phyloP scores from a whole-genome alignment of 768 basidiomycete genomes.

The Xanthoconium purpureum region DNA sequence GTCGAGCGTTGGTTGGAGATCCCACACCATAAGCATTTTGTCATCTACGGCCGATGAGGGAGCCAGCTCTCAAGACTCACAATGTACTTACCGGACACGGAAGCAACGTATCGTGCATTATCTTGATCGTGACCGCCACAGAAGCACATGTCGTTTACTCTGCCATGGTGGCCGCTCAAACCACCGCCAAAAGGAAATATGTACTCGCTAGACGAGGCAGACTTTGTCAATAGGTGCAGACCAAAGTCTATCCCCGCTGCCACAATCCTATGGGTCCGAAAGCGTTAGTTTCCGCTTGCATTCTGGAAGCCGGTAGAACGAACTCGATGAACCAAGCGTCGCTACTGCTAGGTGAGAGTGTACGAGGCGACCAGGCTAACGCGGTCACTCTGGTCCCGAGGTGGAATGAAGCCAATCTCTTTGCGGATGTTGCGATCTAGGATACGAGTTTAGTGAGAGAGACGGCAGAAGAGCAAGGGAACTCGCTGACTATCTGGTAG shows the following conservation, averaged over 20 bases:
- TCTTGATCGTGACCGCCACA: slow-evolving; percentile 73
- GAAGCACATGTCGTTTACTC: slow-evolving; percentile 74
- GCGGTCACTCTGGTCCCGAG: slow-evolving; percentile 69
- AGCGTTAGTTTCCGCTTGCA: slow-evolving; percentile 6
- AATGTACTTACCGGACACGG: slow-evolving; percentile 60
- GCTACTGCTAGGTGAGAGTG: slow-evolving; percentile 61
- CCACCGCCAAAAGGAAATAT: slow-evolving; percentile 76
- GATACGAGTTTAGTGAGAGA: slow-evolving; percentile 10
- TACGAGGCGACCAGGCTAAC: slow-evolving; percentile 72
- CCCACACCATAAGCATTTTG: slow-evolving; percentile 85
- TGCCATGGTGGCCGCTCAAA: slow-evolving; percentile 76
- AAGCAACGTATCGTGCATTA: slow-evolving; percentile 70
- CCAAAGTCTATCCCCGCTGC: slow-evolving; percentile 68
- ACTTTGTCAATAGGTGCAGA: slow-evolving; percentile 66
- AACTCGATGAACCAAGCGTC: slow-evolving; percentile 75
- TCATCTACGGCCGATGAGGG: slow-evolving; percentile 49
- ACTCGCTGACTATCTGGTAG: slow-evolving; percentile 54
- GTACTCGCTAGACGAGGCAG: slow-evolving; percentile 43
- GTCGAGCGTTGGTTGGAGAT: slow-evolving; percentile 59
- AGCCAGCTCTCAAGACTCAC: background rate
- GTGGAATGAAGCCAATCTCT: slow-evolving; percentile 66
- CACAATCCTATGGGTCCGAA: slow-evolving; percentile 48
- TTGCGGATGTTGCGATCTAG: slow-evolving; percentile 44
- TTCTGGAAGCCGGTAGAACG: slow-evolving; percentile 20
- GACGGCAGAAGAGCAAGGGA: background rate